phyloP scores from a whole-genome alignment of 1,139 yeast genomes.

The Blastobotrys persicus region DNA sequence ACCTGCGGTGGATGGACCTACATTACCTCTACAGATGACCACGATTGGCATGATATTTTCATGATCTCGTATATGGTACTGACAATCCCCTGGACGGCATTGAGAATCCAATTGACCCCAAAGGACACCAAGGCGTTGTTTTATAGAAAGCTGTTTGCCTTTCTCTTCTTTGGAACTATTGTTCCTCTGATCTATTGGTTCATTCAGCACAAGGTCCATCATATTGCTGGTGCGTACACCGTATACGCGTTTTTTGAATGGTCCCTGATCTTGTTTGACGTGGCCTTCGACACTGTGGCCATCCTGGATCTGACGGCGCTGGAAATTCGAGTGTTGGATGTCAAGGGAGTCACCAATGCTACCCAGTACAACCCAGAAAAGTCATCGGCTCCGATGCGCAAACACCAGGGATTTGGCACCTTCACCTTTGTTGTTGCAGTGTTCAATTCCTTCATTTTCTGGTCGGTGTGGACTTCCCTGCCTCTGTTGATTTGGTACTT shows the following conservation, averaged over 20 bases:
- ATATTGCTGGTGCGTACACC: constrained; percentile 90
- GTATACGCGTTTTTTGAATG: constrained; percentile 93
- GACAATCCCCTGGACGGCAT: constrained; percentile 87
- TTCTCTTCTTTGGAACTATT: constrained; percentile 64
- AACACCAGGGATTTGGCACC: constrained; percentile 31
- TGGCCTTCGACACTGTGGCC: constrained; percentile 81
- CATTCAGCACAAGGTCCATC: constrained; percentile 88
- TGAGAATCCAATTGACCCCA: constrained; percentile 57
- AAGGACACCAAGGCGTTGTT: constrained; percentile 47
- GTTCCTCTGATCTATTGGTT: constrained; percentile 86
- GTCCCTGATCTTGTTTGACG: constrained; percentile 78
- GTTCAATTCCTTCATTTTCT: constrained; percentile 55
- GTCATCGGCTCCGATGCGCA: constrained; percentile 15
- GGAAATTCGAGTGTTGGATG: constrained; percentile 46
- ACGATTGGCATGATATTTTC: constrained; percentile 91
- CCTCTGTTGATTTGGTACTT: constrained; percentile 92
- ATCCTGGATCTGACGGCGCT: constrained; percentile 63
- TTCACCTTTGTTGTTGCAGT: constrained; percentile 32
- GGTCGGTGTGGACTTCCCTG: constrained; percentile 80
- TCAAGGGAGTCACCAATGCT: constrained; percentile 36
- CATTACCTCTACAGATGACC: constrained; percentile 94
- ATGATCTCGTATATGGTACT: constrained; percentile 87
- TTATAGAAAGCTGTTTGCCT: constrained; percentile 55
- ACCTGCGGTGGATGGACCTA: constrained; percentile 99
- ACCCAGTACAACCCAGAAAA: constrained; percentile 16